A percentile compares a stretch with the other conserved stretches of the same genome.
Evolutionary conservation across 2,329 filamentous ascomycete species (phyloP).

Genomic region (Fusarium penzigii): DNA sequence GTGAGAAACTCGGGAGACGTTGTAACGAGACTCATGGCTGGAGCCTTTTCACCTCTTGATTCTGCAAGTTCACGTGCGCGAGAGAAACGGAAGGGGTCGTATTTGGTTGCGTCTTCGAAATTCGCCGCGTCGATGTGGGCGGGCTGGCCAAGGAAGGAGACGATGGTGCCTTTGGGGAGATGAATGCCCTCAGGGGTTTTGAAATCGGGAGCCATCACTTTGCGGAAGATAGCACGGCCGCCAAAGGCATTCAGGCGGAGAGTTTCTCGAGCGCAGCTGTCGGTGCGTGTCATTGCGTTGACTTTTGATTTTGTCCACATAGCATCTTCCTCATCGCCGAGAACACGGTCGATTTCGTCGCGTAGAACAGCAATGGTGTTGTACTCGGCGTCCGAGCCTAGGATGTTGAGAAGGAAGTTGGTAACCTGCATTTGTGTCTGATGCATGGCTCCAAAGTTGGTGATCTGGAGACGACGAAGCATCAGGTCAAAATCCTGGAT

Average conservation of each 20-base stretch:
- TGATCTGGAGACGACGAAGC: slow-evolving; percentile 31
- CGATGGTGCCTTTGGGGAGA: slow-evolving; percentile 34
- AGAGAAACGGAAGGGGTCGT: slow-evolving; percentile 45
- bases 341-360: slow-evolving; percentile 37
- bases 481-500: slow-evolving; percentile 32
- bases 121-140: slow-evolving; percentile 32
- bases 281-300: slow-evolving; percentile 38
- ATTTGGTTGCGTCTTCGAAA: slow-evolving; percentile 38
- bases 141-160: slow-evolving; percentile 35
- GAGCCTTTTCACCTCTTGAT: slow-evolving; percentile 9
- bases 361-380: slow-evolving; percentile 40
- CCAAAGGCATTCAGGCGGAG: slow-evolving; percentile 39
- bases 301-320: slow-evolving; percentile 43
- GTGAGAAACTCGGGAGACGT: slow-evolving; percentile 30
- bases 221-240: slow-evolving; percentile 30
- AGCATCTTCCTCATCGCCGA: slow-evolving; percentile 24
- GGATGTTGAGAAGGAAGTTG: slow-evolving; percentile 41
- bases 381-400: slow-evolving; percentile 38
- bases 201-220: slow-evolving; percentile 30
- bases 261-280: slow-evolving; percentile 46
- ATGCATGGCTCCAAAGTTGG: slow-evolving; percentile 42
- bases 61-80: slow-evolving; percentile 33
- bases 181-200: slow-evolving; percentile 34
- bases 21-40: slow-evolving; percentile 13
- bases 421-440: slow-evolving; percentile 41